phyloP scores from a whole-genome alignment of 2,329 filamentous ascomycete genomes.

The Davidsoniella virescens region DNA sequence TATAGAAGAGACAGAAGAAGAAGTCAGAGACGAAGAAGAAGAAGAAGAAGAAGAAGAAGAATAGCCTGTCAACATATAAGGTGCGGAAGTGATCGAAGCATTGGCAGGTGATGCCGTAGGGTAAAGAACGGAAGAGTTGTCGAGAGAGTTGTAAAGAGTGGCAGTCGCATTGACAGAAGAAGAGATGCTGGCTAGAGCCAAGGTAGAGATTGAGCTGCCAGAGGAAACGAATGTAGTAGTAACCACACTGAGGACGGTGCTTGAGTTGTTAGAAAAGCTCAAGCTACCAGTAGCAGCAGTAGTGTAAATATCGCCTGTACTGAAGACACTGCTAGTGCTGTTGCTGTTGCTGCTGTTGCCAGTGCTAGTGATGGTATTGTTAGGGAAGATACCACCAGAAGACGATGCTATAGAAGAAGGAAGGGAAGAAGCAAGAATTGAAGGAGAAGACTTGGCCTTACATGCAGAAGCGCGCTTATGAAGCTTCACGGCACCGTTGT shows the following conservation, averaged over 20 bases:
- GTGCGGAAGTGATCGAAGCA: background rate
- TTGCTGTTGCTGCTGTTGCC: no score
- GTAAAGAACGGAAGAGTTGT: background rate
- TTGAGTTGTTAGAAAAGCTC: background rate
- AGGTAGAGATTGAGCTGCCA: background rate
- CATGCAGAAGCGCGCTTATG: background rate
- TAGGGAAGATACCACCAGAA: background rate
- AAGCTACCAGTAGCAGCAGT: no score
- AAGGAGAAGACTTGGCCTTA: slow-evolving; percentile 4
- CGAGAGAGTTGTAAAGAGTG: background rate
- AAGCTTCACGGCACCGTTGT: no score
- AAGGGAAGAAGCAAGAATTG: no score
- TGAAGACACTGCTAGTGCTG: background rate
- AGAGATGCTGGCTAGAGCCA: background rate
- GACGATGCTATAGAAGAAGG: background rate
- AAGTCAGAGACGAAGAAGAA: background rate
- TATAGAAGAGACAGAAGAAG: slow-evolving; percentile 2
- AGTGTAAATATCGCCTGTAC: background rate
- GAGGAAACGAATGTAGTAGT: background rate
- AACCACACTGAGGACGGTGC: background rate
- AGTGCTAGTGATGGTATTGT: background rate
- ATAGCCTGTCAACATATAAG: background rate
- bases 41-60: background rate
- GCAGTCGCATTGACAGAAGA: background rate
- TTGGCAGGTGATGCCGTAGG: background rate